These are phyloP conservation scores for Climacium dendroides DNA, from an alignment of 225 moss, liverwort and hornwort species.

Conservation along the genomic window DNA sequence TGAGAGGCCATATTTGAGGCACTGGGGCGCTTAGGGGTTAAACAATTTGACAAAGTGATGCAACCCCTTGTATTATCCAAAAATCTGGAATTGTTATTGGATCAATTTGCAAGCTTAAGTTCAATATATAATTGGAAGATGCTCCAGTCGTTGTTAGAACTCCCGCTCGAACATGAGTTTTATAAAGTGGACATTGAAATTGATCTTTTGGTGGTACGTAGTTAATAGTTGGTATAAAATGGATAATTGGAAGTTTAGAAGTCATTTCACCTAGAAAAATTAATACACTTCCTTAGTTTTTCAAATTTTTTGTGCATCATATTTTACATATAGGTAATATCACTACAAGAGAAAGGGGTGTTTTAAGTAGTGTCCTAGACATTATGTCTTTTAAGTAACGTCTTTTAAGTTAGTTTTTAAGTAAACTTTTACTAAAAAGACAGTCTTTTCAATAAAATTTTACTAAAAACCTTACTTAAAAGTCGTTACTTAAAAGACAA, in stretches of 20 bases:
- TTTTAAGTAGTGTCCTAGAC: too few relatives aligned
- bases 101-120: constrained; percentile 62
- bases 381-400: too few relatives aligned
- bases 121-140: constrained; percentile 86
- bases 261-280: constrained; percentile 54
- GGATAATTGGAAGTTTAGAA: constrained; percentile 63
- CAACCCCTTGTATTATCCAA: constrained; percentile 90
- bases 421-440: too few relatives aligned
- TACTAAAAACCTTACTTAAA: too few relatives aligned
- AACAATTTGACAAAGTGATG: constrained; percentile 63
- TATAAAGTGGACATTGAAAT: constrained; percentile 90
- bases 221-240: constrained; percentile 55
- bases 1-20: too few relatives aligned
- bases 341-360: too few relatives aligned
- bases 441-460: too few relatives aligned
- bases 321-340: not conserved
- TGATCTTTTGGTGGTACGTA: constrained; percentile 35
- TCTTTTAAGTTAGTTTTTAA: too few relatives aligned
- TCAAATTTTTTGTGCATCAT: fast-evolving
- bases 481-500: too few relatives aligned
- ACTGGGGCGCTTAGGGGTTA: too few relatives aligned
- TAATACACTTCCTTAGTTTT: not conserved
- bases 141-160: constrained; percentile 85
- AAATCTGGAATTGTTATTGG: constrained; percentile 59
- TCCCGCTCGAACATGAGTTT: constrained; percentile 85